These are phyloP conservation scores for Fusarium annulatum DNA, from an alignment of 2,329 filamentous ascomycete species.

Conservation along the genomic window DNA sequence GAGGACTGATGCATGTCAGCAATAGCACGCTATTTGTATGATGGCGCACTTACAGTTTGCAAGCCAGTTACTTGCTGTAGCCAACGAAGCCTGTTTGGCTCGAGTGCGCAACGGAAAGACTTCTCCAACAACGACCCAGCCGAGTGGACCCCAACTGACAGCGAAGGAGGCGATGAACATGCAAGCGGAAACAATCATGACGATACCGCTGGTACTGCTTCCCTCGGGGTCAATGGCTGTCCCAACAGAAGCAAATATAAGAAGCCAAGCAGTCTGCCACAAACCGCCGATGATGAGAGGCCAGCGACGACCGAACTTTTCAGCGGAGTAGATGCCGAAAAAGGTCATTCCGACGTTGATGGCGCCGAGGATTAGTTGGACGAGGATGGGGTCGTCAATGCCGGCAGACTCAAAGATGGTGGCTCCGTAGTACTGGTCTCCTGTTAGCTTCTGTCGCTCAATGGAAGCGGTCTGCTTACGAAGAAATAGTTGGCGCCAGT, in stretches of 20 bases:
- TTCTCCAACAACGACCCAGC: constrained; percentile 76
- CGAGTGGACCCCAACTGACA: constrained; percentile 74
- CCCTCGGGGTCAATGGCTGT: constrained; percentile 55
- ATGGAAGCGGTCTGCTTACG: constrained; percentile 56
- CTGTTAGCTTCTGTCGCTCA: fast-evolving
- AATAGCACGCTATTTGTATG: constrained; percentile 16
- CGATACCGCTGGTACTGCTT: constrained; percentile 65
- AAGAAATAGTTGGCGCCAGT: constrained; percentile 71
- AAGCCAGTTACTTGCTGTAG: constrained; percentile 66
- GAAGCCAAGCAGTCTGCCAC: constrained; percentile 74
- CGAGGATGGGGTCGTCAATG: constrained; percentile 72
- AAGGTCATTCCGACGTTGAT: constrained; percentile 77
- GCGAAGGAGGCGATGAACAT: constrained; percentile 81
- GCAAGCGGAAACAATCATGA: constrained; percentile 78
- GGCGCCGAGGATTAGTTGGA: constrained; percentile 73
- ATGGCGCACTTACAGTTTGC: constrained; percentile 63
- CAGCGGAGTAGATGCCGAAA: constrained; percentile 74
- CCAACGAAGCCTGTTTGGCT: constrained; percentile 65
- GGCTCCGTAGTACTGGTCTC: constrained; percentile 69
- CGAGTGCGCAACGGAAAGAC: constrained; percentile 70
- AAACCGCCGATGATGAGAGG: constrained; percentile 73
- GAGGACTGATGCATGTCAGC: constrained; percentile 57
- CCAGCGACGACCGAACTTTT: constrained; percentile 73
- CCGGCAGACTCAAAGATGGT: constrained; percentile 75
- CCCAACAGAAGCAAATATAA: constrained; percentile 72